These are phyloP conservation scores for Sistotremastrum suecicum DNA, from an alignment of 768 basidiomycete species.

Conservation along the genomic window DNA sequence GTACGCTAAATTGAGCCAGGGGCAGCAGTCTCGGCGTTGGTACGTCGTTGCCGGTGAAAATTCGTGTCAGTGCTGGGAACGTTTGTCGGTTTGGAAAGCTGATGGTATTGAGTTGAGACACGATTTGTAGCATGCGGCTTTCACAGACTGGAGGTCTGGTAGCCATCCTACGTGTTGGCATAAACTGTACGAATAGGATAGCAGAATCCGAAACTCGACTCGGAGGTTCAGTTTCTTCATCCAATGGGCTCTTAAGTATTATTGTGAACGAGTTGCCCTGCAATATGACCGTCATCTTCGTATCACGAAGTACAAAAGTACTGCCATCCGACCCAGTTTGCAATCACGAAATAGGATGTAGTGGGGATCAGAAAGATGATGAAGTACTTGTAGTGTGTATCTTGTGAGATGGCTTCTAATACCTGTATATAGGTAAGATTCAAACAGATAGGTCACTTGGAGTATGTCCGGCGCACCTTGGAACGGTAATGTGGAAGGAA, in stretches of 20 bases:
- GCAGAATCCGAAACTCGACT: no score
- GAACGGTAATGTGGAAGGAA: constrained; percentile 31
- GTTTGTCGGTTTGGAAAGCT: no score
- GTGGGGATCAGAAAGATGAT: constrained; percentile 65
- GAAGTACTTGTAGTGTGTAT: constrained; percentile 89
- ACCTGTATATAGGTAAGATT: constrained; percentile 25
- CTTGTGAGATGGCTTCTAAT: constrained; percentile 47
- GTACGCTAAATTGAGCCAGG: no score
- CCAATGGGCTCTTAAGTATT: not conserved
- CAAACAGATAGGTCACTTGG: not conserved
- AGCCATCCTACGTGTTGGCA: no score
- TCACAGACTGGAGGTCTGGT: no score
- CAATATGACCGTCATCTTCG: not conserved
- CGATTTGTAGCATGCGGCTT: no score
- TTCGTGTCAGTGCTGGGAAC: no score
- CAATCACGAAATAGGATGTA: constrained; percentile 80
- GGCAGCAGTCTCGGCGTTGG: no score
- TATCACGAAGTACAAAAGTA: constrained; percentile 80
- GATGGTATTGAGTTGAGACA: no score
- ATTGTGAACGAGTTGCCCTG: not conserved
- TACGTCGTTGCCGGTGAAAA: no score
- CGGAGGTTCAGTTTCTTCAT: no score
- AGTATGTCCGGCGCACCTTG: not conserved
- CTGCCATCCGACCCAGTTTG: constrained; percentile 99
- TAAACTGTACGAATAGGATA: no score